Evolutionary conservation across 805 yeast species (phyloP), one percentile per base, ranked within the genome.

Genomic region (Saccharomycopsis amapae): DNA sequence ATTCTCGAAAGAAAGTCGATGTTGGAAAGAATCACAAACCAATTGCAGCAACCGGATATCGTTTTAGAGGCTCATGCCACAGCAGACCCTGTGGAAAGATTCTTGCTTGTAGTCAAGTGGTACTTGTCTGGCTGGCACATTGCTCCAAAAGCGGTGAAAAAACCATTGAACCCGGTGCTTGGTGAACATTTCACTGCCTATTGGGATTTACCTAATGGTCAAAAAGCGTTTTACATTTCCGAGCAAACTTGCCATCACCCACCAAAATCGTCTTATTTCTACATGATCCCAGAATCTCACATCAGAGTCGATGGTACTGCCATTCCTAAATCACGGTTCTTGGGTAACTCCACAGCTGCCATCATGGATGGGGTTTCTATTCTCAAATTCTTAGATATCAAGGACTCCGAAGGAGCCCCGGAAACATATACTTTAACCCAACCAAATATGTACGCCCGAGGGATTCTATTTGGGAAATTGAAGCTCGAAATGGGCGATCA

Each of bases 161-260:
- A 93, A 63, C 98, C 98, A 0, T 70, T 93, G 57, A 93, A 93
- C 60, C 98, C 98, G 1, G 87, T 93, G 5, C 61, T 93, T 22
- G 97, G 97, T 25, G 98, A 93, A 61, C 74, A 82, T 54, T 93
- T 86, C 63, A 76, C 86, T 18, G 82, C 96, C 58, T 89, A 83
- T 61, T 93, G 98, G 98, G 93, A 88, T 56, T 66, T 87, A 38
- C 79, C 89, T 9, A 77, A 83, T 42, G 75, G 71, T 25, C 77
- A 73, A 25, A 73, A 73, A 42, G 95, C 96, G 0, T 90, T 75
- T 61, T 93, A 90, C 62, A 64, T 90, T 18, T 72, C 97, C 1
- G 98, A 93, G 62, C 98, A 93, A 63, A 89, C 97, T 0, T 85
- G 95, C 26, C 98, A 93, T 59, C 98, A 93, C 61, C 97, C 98